phyloP scores from a whole-genome alignment of 768 basidiomycete species.

The Suillus discolor region DNA sequence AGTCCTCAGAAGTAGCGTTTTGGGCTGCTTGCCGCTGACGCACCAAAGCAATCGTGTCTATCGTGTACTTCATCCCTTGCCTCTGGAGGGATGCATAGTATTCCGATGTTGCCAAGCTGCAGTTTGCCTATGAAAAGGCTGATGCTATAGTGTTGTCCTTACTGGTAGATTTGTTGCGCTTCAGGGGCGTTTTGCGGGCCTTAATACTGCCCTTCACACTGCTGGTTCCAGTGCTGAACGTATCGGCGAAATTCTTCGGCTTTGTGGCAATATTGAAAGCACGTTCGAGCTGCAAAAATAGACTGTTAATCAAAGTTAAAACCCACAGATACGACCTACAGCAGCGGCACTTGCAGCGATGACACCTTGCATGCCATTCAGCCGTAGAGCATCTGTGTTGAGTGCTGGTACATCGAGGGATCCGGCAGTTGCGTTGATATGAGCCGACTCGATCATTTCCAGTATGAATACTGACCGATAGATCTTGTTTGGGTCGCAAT shows the following conservation, averaged over 20 bases:
- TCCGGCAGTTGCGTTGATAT: too few relatives aligned
- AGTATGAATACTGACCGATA: too few relatives aligned
- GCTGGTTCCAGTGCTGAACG: neutral
- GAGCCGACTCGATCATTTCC: too few relatives aligned
- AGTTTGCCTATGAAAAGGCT: neutral
- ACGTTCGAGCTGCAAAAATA: conserved; percentile 8
- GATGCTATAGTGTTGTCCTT: neutral
- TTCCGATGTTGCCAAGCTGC: neutral
- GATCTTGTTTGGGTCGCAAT: too few relatives aligned
- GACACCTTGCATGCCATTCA: too few relatives aligned
- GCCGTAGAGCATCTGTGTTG: too few relatives aligned
- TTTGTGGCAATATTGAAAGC: conserved; percentile 3
- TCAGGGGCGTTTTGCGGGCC: neutral
- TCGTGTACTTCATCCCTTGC: neutral
- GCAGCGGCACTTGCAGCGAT: conserved; percentile 4
- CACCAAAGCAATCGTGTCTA: neutral
- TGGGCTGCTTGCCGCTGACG: neutral
- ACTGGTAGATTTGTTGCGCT: neutral
- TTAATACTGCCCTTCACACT: neutral
- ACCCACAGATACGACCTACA: conserved; percentile 1
- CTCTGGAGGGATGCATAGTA: neutral
- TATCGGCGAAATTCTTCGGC: neutral
- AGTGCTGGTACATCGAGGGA: too few relatives aligned
- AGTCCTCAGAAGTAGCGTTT: neutral
- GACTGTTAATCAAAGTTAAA: neutral